These are phyloP conservation scores for Delitschia confertaspora DNA, from an alignment of 495 filamentous ascomycete species.

Conservation along the genomic window DNA sequence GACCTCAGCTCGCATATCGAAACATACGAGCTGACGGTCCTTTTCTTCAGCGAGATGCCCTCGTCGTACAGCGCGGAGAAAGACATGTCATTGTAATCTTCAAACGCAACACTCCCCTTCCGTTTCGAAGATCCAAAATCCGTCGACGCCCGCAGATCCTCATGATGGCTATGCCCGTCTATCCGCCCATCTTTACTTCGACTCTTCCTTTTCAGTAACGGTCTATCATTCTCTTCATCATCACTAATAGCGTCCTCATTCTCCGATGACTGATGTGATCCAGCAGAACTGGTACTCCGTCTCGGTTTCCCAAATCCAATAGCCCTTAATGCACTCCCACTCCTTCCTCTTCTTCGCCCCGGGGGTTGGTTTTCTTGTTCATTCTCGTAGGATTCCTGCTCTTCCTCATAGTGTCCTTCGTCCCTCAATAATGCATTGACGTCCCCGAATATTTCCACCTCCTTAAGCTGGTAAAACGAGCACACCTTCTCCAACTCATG, in stretches of 20 bases:
- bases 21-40: conserved; percentile 78
- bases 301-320: conserved; percentile 37
- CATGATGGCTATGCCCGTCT: conserved; percentile 16
- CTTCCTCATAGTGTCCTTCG: conserved; percentile 59
- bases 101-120: conserved; percentile 48
- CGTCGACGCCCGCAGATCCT: conserved; percentile 42
- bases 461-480: conserved; percentile 80
- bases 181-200: conserved; percentile 14
- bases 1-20: conserved; percentile 92
- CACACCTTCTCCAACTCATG: conserved; percentile 87
- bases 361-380: conserved; percentile 45
- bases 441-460: conserved; percentile 73
- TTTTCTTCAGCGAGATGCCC: conserved; percentile 83
- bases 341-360: conserved; percentile 38
- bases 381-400: conserved; percentile 49
- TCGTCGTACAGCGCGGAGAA: conserved; percentile 63
- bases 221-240: conserved; percentile 63
- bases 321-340: conserved; percentile 40
- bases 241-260: conserved; percentile 47
- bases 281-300: conserved; percentile 42
- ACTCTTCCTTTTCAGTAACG: conserved; percentile 41
- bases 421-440: conserved; percentile 69
- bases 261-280: conserved; percentile 29
- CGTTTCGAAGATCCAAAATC: conserved; percentile 46
- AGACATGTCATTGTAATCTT: conserved; percentile 68